These are phyloP conservation scores for Prosopis cineraria DNA, from an alignment of 306 rosid genomes.

Conservation along the genomic window DNA sequence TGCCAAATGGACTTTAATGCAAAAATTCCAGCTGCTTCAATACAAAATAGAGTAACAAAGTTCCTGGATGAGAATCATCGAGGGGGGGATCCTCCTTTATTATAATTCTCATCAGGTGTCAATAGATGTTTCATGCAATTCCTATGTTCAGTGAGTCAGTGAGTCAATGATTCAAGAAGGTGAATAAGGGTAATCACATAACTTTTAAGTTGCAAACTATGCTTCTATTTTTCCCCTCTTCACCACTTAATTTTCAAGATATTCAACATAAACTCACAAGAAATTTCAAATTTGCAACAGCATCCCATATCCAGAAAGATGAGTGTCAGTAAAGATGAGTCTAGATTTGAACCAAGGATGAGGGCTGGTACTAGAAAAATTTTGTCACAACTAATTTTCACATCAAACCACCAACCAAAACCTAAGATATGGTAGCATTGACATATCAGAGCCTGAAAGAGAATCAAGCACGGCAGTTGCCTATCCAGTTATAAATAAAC, in stretches of 20 bases:
- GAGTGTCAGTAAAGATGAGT: background rate
- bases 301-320: background rate
- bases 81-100: background rate
- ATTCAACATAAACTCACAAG: background rate
- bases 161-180: background rate
- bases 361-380: background rate
- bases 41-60: background rate
- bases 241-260: slow-evolving; percentile 1
- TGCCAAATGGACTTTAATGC: background rate
- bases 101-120: background rate
- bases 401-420: background rate
- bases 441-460: background rate
- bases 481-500: slow-evolving; percentile 23
- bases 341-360: background rate
- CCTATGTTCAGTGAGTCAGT: background rate
- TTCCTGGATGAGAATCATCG: background rate
- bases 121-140: background rate
- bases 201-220: background rate
- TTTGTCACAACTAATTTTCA: background rate
- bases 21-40: background rate
- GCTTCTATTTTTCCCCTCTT: background rate
- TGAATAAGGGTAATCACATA: background rate
- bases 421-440: slow-evolving; percentile 3
- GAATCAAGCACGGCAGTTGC: background rate
- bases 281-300: background rate